Evolutionary conservation across 108 stramenopile species (phyloP).

Genomic region (Cyclotella distinguenda): DNA sequence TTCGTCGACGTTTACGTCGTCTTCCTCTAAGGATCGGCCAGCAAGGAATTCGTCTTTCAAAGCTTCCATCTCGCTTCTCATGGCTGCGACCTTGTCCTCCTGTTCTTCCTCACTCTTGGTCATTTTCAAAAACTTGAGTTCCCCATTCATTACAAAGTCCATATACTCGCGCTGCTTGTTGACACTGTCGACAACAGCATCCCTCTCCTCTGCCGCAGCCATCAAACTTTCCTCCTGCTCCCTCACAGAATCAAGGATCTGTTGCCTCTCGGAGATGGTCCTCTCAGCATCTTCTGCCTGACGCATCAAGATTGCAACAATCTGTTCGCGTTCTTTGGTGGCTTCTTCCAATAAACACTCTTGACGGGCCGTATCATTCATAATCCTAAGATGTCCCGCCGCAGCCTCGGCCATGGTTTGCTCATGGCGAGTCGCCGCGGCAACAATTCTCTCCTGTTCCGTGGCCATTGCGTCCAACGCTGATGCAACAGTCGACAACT

Average conservation of each 20-base stretch:
- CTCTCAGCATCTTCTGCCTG: conserved; percentile 57
- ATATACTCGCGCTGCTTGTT: conserved; percentile 54
- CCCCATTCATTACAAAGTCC: conserved; percentile 51
- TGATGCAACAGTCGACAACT: conserved; percentile 53
- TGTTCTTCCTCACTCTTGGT: conserved; percentile 47
- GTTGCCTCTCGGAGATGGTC: conserved; percentile 46
- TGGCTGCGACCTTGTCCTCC: conserved; percentile 22
- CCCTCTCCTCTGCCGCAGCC: conserved; percentile 44
- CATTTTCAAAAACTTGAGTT: conserved; percentile 46
- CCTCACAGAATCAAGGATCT: conserved; percentile 47
- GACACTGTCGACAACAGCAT: conserved; percentile 52
- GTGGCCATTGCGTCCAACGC: conserved; percentile 61
- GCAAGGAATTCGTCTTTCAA: conserved; percentile 21
- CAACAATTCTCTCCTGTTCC: conserved; percentile 68
- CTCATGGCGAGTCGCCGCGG: conserved; percentile 57
- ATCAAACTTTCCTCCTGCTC: conserved; percentile 48
- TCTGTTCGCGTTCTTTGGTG: conserved; percentile 58
- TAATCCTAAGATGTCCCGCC: conserved; percentile 52
- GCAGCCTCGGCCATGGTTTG: conserved; percentile 45
- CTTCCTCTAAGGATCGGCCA: neutral
- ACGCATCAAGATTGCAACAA: conserved; percentile 51
- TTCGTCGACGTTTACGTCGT: conserved; percentile 6
- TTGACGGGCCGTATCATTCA: conserved; percentile 53
- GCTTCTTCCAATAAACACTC: conserved; percentile 49
- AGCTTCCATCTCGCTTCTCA: conserved; percentile 31